These are phyloP conservation scores for Chlamydomonas sphaeroides DNA, from an alignment of 139 green algal species.

Conservation along the genomic window DNA sequence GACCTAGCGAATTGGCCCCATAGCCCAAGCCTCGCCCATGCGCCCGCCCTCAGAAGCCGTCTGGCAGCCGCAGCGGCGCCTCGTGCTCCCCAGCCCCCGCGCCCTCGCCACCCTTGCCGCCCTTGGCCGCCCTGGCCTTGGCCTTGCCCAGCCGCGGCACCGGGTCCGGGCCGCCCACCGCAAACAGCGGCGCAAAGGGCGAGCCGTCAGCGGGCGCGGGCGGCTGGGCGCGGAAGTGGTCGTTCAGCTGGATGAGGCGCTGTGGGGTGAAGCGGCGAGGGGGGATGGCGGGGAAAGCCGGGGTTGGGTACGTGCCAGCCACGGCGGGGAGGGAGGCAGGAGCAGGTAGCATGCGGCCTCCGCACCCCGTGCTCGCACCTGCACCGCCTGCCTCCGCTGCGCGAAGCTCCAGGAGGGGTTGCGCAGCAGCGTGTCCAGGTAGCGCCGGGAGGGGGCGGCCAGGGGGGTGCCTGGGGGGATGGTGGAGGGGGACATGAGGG, in stretches of 20 bases:
- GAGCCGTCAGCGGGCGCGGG: constrained; percentile 15
- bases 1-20: too few species aligned
- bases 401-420: constrained; percentile 37
- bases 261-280: background rate
- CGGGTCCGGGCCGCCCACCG: background rate
- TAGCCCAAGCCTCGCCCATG: too few species aligned
- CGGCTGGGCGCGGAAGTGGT: constrained; percentile 1
- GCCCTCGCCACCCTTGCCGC: background rate
- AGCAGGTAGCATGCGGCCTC: background rate
- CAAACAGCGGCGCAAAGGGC: constrained; percentile 37
- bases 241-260: constrained; percentile 39
- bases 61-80: too few species aligned
- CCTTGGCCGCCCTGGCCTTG: background rate
- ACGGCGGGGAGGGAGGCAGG: background rate
- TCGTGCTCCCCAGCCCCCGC: background rate
- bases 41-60: background rate
- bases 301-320: too few species aligned
- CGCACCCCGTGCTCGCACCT: background rate
- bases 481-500: background rate
- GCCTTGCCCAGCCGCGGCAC: background rate
- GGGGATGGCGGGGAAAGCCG: background rate
- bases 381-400: constrained; percentile 27
- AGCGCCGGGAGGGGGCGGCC: constrained; percentile 28
- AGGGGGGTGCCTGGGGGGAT: constrained; percentile 5
- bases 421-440: constrained; percentile 31